Percentiles rank a stretch among this genome's conserved stretches.
Evolutionary conservation across 805 yeast genomes (phyloP).

Genomic region (Dipodascopsis uninucleata): DNA sequence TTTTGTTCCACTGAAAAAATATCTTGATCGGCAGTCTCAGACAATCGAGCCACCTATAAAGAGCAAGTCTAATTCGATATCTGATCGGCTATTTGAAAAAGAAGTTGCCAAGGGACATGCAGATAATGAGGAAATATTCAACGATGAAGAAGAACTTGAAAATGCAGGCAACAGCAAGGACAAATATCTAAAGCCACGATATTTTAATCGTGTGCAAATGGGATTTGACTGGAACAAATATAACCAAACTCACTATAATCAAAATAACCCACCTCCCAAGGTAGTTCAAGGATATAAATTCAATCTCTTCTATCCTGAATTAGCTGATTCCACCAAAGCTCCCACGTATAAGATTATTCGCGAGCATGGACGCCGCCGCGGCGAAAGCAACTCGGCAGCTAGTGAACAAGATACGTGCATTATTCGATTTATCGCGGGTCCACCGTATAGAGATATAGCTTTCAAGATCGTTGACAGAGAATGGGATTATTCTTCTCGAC

Average conservation of each 20-base stretch:
- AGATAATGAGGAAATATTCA: slow-evolving; percentile 30
- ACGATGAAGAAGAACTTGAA: slow-evolving; percentile 25
- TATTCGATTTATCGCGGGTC: slow-evolving; percentile 36
- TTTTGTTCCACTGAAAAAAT: slow-evolving; percentile 16
- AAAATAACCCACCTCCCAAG: slow-evolving; percentile 40
- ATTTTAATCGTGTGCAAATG: slow-evolving; percentile 33
- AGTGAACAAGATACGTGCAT: slow-evolving; percentile 32
- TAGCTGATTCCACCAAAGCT: slow-evolving; percentile 28
- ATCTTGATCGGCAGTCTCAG: not conserved
- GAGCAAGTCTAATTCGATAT: not conserved
- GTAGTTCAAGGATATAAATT: slow-evolving; percentile 39
- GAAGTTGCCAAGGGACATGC: slow-evolving; percentile 9
- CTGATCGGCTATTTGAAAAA: slow-evolving; percentile 10
- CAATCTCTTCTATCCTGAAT: slow-evolving; percentile 37
- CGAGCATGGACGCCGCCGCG: slow-evolving; percentile 11
- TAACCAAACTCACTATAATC: slow-evolving; percentile 36
- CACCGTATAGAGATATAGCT: slow-evolving; percentile 37
- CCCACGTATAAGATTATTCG: slow-evolving; percentile 37
- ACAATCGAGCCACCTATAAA: not conserved
- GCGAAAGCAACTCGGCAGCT: slow-evolving; percentile 12
- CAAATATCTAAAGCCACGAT: slow-evolving; percentile 31
- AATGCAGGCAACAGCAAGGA: not conserved
- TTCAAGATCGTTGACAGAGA: slow-evolving; percentile 37
- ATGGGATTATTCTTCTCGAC: slow-evolving; percentile 36
- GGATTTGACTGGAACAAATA: slow-evolving; percentile 41